Base-by-base conservation (phyloP, 768 basidiomycete species). In the Amanita rubescens region DNA sequence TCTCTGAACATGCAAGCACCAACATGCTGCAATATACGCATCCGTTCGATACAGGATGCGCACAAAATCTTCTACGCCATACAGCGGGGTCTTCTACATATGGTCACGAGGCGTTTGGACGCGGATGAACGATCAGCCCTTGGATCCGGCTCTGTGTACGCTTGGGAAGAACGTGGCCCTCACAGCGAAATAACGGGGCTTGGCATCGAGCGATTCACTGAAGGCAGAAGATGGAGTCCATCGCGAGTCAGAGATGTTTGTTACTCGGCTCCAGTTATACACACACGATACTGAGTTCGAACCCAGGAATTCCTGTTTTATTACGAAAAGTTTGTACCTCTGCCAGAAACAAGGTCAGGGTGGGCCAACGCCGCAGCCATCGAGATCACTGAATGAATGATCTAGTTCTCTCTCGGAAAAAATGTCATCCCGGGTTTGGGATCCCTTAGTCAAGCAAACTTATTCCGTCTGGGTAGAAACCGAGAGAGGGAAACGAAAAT, bases 201-300 rank as follows among this genome's bases (percentile, higher is more conserved):
- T 30, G 85, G 87, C 27, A 91, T 91, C 63, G 90, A 91, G 63
- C 78, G 89, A 25, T 91, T 89, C 68, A 91, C 89, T 3, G 89
- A 91, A 65, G 89, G 89, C 20, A 77, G 84, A 61, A 77, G 84
- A 58, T 91, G 89, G 89, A 86, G 85, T 38, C 83, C 89, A 37
- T 89, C 87, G 46, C 81, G 89, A 52, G 87, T 91, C 54, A 79
- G 89, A 67, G 89, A 91, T 66, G 87, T 87, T 62, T 56, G 83
- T 62, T 35, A 50, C 53, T 55, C 50, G 49, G 53, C 46, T 49
- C 15, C 27, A 53, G 19, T 25, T 39, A 44, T 57, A 33, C 42
- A 22, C 48, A 38, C 42, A 35, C 55, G 22, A 60, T 52, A 39
- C 47, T 57, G 48, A 56, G 51, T 52, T 55, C 44, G 53, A 57